Conservation (phyloP, 2,329 filamentous ascomycete species). For the Penicillium sp. region DNA sequence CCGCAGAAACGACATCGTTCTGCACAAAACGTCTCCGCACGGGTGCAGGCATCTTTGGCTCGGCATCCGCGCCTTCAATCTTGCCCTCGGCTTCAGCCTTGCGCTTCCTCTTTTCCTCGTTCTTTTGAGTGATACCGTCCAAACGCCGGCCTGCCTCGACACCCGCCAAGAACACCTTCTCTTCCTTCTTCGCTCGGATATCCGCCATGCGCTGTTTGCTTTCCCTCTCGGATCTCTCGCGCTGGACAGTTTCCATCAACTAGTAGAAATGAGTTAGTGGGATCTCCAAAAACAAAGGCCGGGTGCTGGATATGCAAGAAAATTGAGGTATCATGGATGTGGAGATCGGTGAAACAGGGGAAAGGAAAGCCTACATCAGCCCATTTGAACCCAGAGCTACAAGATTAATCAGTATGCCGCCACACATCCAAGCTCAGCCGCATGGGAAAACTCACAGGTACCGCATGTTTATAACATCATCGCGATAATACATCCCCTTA, state of each 20-base stretch:
- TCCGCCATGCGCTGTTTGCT: conserved; percentile 48
- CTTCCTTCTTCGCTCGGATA: conserved; percentile 47
- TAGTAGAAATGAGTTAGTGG: background rate
- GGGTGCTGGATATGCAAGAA: background rate
- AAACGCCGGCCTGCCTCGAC: conserved; percentile 47
- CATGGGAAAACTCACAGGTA: conserved; percentile 37
- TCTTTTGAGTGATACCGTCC: conserved; percentile 51
- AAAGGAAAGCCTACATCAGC: conserved; percentile 31
- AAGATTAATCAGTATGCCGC: background rate
- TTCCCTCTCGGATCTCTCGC: conserved; percentile 49
- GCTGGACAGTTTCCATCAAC: conserved; percentile 49
- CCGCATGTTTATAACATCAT: conserved; percentile 53
- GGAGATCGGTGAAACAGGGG: background rate
- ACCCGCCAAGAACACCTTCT: conserved; percentile 49
- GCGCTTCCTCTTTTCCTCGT: conserved; percentile 44
- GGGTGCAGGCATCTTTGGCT: conserved; percentile 25
- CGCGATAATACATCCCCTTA: conserved; percentile 52
- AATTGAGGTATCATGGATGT: background rate
- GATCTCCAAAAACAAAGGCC: background rate
- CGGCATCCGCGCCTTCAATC: background rate
- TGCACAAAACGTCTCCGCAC: conserved; percentile 48
- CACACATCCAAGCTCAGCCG: background rate
- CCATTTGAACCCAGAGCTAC: conserved; percentile 38
- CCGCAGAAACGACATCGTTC: conserved; percentile 43
- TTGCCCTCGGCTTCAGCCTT: conserved; percentile 26